Base-by-base conservation (phyloP, 768 basidiomycete species). In the Cystobasidium ongulense region DNA sequence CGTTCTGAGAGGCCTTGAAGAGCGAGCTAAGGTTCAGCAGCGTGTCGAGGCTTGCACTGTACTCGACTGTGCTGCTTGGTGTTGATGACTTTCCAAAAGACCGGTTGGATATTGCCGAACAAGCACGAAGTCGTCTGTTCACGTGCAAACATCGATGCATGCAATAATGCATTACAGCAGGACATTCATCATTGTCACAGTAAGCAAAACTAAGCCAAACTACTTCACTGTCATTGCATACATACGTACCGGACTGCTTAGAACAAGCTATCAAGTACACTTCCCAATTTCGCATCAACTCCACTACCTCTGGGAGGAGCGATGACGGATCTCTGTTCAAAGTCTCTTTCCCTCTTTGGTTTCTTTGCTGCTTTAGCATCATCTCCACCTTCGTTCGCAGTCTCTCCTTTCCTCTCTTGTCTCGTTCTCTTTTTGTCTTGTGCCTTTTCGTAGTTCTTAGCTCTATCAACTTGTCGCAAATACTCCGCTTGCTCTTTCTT, bases 391-490 rank as follows among this genome's bases (percentile, higher is more conserved):
- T 23, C 33, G 1, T 11, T 38, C 25, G 38, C 52, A 27, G 50
- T 64, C 33, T 65, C 61, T 53, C 68, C 36, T n/a, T 50, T 33
- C 4, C 23, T 35, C 59, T 68, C 38, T 0, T 23, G 59, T n/a
- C 75, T 53, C 53, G 35, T 31, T 23, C 38, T 31, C 73, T 68
- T 67, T 61, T 78, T 79, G 27, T 76, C 77, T 54, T 76, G 61
- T 75, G 54, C 76, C 41, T 74, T 64, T 21, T 8, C 27, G 21
- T 74, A 50, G 25, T 94, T 87, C 13, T 89, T 87, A 1, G 93
- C 94, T 21, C 93, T 86, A 79, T 97, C 95, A 33, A 99, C 96
- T 75, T 96, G 94, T 80, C 86, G 87, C 66, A 98, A 86, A 81
- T 99, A 98, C 41, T 94, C 91, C 54, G 87, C 87, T 80, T 99